Percentiles rank a stretch among this genome's conserved stretches.
phyloP scores from a whole-genome alignment of 768 basidiomycete genomes.

The Hygrophorus russula region DNA sequence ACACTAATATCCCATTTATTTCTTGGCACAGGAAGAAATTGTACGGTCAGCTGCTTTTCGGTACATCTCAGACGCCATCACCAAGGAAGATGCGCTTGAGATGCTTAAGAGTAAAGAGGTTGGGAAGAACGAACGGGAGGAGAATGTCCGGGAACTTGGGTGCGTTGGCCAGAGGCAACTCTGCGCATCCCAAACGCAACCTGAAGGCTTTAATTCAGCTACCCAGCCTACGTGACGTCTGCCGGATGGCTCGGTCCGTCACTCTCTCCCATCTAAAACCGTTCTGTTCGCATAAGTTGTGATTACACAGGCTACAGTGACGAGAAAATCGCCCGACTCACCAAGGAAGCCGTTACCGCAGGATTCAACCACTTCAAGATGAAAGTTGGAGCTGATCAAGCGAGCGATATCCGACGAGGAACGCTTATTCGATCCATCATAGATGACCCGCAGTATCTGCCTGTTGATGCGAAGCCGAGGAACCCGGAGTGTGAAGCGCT shows the following conservation, averaged over 20 bases:
- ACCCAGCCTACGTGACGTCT: slow-evolving; percentile 90
- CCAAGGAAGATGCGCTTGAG: slow-evolving; percentile 77
- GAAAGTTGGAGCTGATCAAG: slow-evolving; percentile 85
- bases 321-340: slow-evolving; percentile 82
- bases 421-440: slow-evolving; percentile 89
- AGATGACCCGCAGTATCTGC: slow-evolving; percentile 81
- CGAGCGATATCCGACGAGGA: slow-evolving; percentile 79
- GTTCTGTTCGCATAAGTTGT: background rate
- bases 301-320: slow-evolving; percentile 66
- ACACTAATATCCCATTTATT: background rate
- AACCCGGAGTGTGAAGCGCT: slow-evolving; percentile 54
- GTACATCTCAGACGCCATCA: slow-evolving; percentile 91
- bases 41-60: slow-evolving; percentile 70
- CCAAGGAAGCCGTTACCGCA: slow-evolving; percentile 69
- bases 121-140: slow-evolving; percentile 71
- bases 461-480: slow-evolving; percentile 40
- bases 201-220: slow-evolving; percentile 29
- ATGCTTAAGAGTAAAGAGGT: slow-evolving; percentile 71
- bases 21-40: slow-evolving; percentile 50
- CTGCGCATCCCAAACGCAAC: background rate
- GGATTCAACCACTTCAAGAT: slow-evolving; percentile 99
- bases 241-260: slow-evolving; percentile 77
- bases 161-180: slow-evolving; percentile 14
- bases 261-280: background rate
- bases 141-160: slow-evolving; percentile 60